Evolutionary conservation across 1,284 basidiomycete genomes (phyloP), one percentile per base, ranked within the genome.

Genomic region (Phellopilus nigrolimitatus): DNA sequence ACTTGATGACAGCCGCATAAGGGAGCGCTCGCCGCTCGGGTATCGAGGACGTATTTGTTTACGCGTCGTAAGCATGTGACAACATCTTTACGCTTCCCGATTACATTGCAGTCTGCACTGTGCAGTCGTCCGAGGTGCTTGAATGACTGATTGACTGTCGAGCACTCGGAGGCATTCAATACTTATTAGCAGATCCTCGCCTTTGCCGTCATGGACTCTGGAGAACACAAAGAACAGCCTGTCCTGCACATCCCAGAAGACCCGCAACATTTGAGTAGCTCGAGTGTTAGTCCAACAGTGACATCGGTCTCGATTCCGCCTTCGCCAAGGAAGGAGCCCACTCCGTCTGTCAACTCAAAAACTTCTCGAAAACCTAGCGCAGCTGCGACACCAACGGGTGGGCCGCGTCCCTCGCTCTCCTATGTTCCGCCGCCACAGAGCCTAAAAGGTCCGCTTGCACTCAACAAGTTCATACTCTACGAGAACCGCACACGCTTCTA

Each of bases 401-500:
- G 38, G 10, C 47, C 49, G 4, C 56, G 56, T 10, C 54, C 53
- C 10, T 59, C 53, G 3, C 45, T 56, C 19, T 51, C 56, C 19
- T 53, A 53, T 34, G 54, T 57, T 41, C 56, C 56, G 31, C 47
- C 48, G n/a, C 47, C 38, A 21, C 57, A 57, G 38, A 45, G 46
- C 15, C 46, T 56, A 21, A 59, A 59, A 38, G 51, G 51, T 2
- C 59, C 61, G 0, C 57, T 71, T 13, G 74, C 80, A 0, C 84
- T 84, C 66, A 94, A 93, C 69, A 93, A 93, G 66, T 95, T 93
- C 71, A 86, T 91, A 17, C 70, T 97, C 3, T 95, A 95, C 64
- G 93, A 95, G 71, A 95, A 89, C 58, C 82, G 84, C 53, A 76
- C 84, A 43, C 83, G 90, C 10, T 91, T 95, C 72, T 97, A 84